A percentile compares a stretch with the other conserved stretches of the same genome.
These are phyloP conservation scores for Penicillium daleae DNA, from an alignment of 495 filamentous ascomycete genomes.

Conservation along the genomic window DNA sequence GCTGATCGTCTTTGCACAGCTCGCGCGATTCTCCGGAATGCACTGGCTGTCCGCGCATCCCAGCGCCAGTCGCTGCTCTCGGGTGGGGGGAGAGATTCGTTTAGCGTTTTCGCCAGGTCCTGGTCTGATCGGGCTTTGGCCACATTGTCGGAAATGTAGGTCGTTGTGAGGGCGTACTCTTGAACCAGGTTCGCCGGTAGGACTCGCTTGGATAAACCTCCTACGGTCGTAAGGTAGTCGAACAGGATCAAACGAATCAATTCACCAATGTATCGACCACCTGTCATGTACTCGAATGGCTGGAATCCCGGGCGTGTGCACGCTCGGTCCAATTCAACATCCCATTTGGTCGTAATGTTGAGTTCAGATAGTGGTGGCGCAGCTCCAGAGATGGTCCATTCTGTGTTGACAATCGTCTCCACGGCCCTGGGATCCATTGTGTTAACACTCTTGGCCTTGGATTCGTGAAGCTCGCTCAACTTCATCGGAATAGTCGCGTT, in stretches of 20 bases:
- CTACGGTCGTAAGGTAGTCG: slow-evolving; percentile 60
- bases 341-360: slow-evolving; percentile 71
- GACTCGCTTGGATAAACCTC: slow-evolving; percentile 37
- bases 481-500: slow-evolving; percentile 81
- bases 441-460: slow-evolving; percentile 56
- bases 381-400: slow-evolving; percentile 82
- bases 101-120: slow-evolving; percentile 54
- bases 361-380: slow-evolving; percentile 65
- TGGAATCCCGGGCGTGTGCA: slow-evolving; percentile 79
- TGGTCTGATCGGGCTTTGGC: slow-evolving; percentile 51
- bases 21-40: slow-evolving; percentile 63
- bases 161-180: slow-evolving; percentile 68
- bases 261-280: slow-evolving; percentile 82
- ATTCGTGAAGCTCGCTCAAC: slow-evolving; percentile 62
- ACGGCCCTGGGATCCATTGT: slow-evolving; percentile 49
- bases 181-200: slow-evolving; percentile 62
- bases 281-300: slow-evolving; percentile 87
- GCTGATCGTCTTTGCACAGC: slow-evolving; percentile 70
- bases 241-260: slow-evolving; percentile 72
- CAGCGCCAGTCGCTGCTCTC: slow-evolving; percentile 56
- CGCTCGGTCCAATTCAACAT: slow-evolving; percentile 63
- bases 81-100: slow-evolving; percentile 55
- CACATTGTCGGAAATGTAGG: slow-evolving; percentile 68
- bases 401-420: slow-evolving; percentile 79
- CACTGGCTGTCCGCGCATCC: slow-evolving; percentile 58